phyloP scores from a whole-genome alignment of 805 yeast species.

The Candida xiaguanensis region DNA sequence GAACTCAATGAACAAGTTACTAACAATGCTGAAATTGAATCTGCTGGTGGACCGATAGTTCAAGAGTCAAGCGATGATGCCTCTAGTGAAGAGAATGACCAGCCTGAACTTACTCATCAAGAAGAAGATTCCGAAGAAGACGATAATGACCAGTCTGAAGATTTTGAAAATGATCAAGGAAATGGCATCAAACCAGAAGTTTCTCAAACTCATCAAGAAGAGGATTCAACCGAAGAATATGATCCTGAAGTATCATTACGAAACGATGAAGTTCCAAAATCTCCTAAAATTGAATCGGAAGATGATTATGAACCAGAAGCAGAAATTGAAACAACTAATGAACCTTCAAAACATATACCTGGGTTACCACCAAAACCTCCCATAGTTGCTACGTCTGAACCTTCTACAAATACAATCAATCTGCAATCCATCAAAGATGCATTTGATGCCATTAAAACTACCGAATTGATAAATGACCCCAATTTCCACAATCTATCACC shows the following conservation, averaged over 20 bases:
- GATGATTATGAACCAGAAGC: conserved; percentile 30
- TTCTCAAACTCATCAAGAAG: background rate
- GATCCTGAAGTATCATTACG: conserved; percentile 9
- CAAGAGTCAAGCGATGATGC: too few species aligned
- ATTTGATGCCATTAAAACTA: conserved; percentile 33
- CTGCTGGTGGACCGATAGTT: background rate
- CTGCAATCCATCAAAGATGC: conserved; percentile 22
- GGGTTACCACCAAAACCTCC: conserved; percentile 30
- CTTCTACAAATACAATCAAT: background rate
- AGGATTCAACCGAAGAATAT: conserved; percentile 9
- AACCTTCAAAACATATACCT: conserved; percentile 13
- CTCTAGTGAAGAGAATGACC: background rate
- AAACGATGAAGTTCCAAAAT: conserved; percentile 11
- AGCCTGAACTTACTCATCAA: background rate
- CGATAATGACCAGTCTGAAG: conserved; percentile 5
- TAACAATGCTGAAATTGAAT: background rate
- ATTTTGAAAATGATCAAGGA: background rate
- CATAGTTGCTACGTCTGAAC: conserved; percentile 12
- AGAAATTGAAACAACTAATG: conserved; percentile 12
- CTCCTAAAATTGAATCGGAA: conserved; percentile 19
- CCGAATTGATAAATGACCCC: conserved; percentile 31
- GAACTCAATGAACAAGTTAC: background rate
- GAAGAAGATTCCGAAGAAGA: conserved; percentile 6
- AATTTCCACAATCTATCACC: conserved; percentile 34
- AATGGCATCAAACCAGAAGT: background rate